Evolutionary conservation across 768 basidiomycete genomes (phyloP).

Genomic region (Collybia mongolica): DNA sequence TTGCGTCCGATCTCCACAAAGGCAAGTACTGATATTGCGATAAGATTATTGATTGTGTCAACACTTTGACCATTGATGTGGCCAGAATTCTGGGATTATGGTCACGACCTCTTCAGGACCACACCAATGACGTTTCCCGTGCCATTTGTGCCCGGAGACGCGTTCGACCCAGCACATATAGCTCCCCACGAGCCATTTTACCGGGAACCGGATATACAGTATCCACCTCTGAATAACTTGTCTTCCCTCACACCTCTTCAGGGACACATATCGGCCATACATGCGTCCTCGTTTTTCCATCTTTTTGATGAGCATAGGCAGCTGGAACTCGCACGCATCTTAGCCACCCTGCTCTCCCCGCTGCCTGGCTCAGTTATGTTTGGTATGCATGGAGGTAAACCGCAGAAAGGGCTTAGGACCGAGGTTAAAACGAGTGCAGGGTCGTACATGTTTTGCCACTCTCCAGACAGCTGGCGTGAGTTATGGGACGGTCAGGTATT

Average conservation of each 20-base stretch:
- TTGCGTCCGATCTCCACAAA: conserved; percentile 21
- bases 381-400: conserved; percentile 34
- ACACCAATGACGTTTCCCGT: conserved; percentile 52
- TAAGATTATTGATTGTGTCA: too few relatives aligned
- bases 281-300: conserved; percentile 52
- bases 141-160: conserved; percentile 54
- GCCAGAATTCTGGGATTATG: conserved; percentile 59
- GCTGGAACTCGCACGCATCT: conserved; percentile 33
- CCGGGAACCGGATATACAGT: conserved; percentile 8
- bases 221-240: conserved; percentile 18
- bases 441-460: conserved; percentile 31
- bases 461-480: conserved; percentile 31
- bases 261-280: conserved; percentile 47
- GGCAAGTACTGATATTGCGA: conserved; percentile 6
- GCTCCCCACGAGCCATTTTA: conserved; percentile 24
- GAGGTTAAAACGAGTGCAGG: too few relatives aligned
- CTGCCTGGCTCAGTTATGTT: conserved; percentile 45
- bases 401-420: conserved; percentile 25
- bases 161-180: conserved; percentile 45
- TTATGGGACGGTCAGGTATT: conserved; percentile 37
- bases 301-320: conserved; percentile 43
- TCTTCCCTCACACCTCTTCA: conserved; percentile 28
- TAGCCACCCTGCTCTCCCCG: conserved; percentile 42
- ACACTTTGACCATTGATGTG: too few relatives aligned
- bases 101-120: conserved; percentile 58